A percentile compares a stretch with the other conserved stretches of the same genome.
These are phyloP conservation scores for Saccharomyces pastorianus DNA, from an alignment of 1,139 yeast genomes.

Conservation along the genomic window DNA sequence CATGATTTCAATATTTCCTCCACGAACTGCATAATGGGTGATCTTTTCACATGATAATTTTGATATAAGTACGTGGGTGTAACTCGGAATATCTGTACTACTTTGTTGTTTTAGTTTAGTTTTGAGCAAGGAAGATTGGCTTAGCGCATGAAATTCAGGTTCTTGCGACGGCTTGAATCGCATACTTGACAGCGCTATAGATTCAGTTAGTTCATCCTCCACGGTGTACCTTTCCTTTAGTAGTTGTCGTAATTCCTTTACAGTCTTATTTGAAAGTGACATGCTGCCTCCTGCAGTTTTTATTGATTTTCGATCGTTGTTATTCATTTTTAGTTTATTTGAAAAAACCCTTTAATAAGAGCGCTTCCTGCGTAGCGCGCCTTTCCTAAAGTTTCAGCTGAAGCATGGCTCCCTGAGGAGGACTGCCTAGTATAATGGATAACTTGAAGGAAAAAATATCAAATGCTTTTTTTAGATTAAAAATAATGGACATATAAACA, in stretches of 20 bases:
- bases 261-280: neutral
- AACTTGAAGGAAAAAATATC: neutral
- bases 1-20: slow-evolving; percentile 91
- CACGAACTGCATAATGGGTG: slow-evolving; percentile 74
- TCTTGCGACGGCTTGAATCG: neutral
- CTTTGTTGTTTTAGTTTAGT: neutral
- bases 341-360: neutral
- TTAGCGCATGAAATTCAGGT: neutral
- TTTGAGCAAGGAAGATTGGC: neutral
- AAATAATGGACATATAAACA: neutral
- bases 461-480: neutral
- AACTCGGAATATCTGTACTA: slow-evolving; percentile 24
- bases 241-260: neutral
- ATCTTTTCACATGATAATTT: slow-evolving; percentile 71
- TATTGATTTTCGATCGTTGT: neutral
- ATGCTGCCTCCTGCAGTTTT: neutral
- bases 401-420: neutral
- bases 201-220: neutral
- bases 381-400: neutral
- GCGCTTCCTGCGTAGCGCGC: neutral
- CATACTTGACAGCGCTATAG: neutral
- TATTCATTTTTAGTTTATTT: neutral
- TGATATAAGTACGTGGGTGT: slow-evolving; percentile 59
- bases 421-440: neutral
- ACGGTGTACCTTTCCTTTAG: neutral